Conservation (phyloP, 108 stramenopile species). For the Discostella pseudostelligera region DNA sequence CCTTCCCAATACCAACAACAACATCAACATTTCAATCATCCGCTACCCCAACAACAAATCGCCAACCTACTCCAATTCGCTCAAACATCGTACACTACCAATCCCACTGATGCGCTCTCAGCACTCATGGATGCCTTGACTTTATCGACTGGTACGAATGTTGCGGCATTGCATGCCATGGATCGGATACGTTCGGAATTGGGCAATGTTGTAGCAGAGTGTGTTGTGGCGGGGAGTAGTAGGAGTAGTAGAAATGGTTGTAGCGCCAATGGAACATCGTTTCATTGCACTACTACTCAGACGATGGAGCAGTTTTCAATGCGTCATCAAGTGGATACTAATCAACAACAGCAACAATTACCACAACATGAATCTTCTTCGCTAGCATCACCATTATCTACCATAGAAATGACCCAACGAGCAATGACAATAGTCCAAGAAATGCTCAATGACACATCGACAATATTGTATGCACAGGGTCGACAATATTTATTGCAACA, state of each 20-base stretch:
- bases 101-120: conserved; percentile 50
- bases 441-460: conserved; percentile 40
- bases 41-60: conserved; percentile 33
- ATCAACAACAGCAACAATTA: neutral
- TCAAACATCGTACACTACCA: conserved; percentile 37
- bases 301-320: no score
- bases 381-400: neutral
- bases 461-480: conserved; percentile 45
- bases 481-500: conserved; percentile 48
- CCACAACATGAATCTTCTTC: neutral
- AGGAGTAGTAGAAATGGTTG: neutral
- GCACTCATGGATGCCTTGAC: conserved; percentile 53
- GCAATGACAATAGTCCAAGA: conserved; percentile 41
- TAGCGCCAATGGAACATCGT: neutral
- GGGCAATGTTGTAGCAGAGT: conserved; percentile 44
- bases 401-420: conserved; percentile 31
- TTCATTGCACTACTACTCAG: conserved; percentile 3
- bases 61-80: conserved; percentile 48
- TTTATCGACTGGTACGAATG: conserved; percentile 25
- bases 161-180: conserved; percentile 35
- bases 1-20: no score
- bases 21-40: conserved; percentile 18
- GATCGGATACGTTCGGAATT: conserved; percentile 45
- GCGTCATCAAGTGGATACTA: no score
- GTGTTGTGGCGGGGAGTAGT: conserved; percentile 16